Conservation (phyloP, 2,329 filamentous ascomycete species). For the Sporothrix brunneoviolacea region DNA sequence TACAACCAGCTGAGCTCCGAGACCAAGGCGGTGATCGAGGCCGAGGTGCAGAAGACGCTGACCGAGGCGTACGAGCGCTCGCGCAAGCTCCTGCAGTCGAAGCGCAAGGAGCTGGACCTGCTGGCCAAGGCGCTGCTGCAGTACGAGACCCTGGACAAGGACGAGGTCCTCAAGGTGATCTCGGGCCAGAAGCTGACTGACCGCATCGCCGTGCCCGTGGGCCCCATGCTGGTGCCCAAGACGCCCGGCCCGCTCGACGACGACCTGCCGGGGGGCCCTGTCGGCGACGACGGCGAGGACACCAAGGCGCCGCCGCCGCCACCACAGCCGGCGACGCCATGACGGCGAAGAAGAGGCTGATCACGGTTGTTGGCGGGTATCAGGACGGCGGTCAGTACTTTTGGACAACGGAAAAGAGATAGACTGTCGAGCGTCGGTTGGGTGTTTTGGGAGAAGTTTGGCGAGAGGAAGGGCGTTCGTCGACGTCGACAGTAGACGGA, state of each 20-base stretch:
- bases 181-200: constrained; percentile 72
- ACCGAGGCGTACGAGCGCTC: constrained; percentile 76
- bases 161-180: constrained; percentile 86
- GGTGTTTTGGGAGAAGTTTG: too few species aligned
- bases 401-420: too few species aligned
- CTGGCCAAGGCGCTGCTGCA: constrained; percentile 84
- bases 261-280: constrained; percentile 9
- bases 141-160: constrained; percentile 85
- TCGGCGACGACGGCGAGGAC: constrained; percentile 10
- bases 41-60: constrained; percentile 77
- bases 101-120: constrained; percentile 77
- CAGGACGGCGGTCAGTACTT: too few species aligned
- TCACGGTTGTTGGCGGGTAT: neutral
- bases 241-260: constrained; percentile 14
- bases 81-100: constrained; percentile 60
- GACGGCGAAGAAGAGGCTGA: neutral
- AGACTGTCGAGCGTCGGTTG: too few species aligned
- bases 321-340: constrained; percentile 14
- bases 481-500: too few species aligned
- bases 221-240: constrained; percentile 61
- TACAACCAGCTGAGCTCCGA: constrained; percentile 77
- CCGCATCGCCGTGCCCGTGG: constrained; percentile 54
- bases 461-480: too few species aligned
- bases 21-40: constrained; percentile 80
- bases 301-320: constrained; percentile 16